Evolutionary conservation across 2,329 filamentous ascomycete genomes (phyloP).

Genomic region (Lecanosticta acicola): DNA sequence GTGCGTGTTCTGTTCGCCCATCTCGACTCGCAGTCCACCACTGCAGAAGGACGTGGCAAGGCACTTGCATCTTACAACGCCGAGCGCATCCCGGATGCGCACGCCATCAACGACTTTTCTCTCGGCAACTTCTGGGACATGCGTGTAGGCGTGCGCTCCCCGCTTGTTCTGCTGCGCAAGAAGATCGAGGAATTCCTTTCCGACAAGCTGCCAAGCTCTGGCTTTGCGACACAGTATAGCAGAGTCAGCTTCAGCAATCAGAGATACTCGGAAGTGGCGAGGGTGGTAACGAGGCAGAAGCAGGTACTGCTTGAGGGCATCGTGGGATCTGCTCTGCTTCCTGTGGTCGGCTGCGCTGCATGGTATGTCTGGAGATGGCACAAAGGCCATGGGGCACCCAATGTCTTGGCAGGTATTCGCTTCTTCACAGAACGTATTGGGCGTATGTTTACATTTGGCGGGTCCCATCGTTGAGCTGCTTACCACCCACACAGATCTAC

Average conservation of each 20-base stretch:
- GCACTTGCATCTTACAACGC: slow-evolving; percentile 70
- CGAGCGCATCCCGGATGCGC: slow-evolving; percentile 68
- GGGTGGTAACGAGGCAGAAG: slow-evolving; percentile 64
- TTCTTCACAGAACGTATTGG: slow-evolving; percentile 12
- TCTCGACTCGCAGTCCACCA: slow-evolving; percentile 61
- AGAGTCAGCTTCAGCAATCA: slow-evolving; percentile 92
- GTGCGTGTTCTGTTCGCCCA: slow-evolving; percentile 80
- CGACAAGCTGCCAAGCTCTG: slow-evolving; percentile 66
- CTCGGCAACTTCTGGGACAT: slow-evolving; percentile 91
- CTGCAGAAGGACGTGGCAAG: slow-evolving; percentile 33
- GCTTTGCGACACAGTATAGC: slow-evolving; percentile 89
- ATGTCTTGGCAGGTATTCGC: slow-evolving; percentile 11
- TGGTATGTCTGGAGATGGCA: slow-evolving; percentile 28
- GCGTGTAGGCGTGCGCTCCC: slow-evolving; percentile 75
- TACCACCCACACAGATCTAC: too few species aligned
- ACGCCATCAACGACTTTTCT: slow-evolving; percentile 88
- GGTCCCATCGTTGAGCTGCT: not conserved
- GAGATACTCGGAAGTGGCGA: slow-evolving; percentile 76
- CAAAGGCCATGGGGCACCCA: slow-evolving; percentile 9
- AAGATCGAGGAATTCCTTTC: slow-evolving; percentile 78
- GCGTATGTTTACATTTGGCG: slow-evolving; percentile 5
- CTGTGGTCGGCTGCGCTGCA: slow-evolving; percentile 22
- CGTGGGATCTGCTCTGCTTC: slow-evolving; percentile 46
- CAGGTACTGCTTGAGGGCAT: slow-evolving; percentile 33
- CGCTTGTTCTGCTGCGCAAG: slow-evolving; percentile 74